phyloP scores from a whole-genome alignment of 345 rosid genomes.

The Turritis glabra region DNA sequence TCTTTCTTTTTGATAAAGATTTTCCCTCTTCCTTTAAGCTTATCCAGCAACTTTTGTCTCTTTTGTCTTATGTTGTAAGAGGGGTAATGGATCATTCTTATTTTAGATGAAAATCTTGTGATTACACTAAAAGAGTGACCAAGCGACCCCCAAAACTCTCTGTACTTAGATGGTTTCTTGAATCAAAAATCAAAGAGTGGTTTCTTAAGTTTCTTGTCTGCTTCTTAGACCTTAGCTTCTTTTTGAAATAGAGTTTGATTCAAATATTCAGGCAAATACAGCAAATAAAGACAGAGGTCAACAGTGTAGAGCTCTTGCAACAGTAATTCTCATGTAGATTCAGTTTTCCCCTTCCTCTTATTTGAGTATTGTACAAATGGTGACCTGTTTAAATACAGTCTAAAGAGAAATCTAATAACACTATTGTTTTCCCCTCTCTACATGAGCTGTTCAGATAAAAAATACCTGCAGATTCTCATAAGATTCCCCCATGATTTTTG shows the following conservation, averaged over 20 bases:
- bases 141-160: neutral
- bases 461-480: conserved; percentile 32
- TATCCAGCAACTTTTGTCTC: conserved; percentile 20
- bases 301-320: conserved; percentile 24
- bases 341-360: neutral
- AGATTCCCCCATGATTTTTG: conserved; percentile 30
- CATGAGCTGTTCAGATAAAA: conserved; percentile 18
- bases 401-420: conserved; percentile 17
- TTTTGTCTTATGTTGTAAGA: conserved; percentile 30
- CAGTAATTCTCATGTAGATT: conserved; percentile 30
- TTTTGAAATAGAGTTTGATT: neutral
- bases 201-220: neutral
- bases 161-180: conserved; percentile 9
- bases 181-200: conserved; percentile 4
- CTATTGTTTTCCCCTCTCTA: conserved; percentile 19
- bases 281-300: conserved; percentile 3
- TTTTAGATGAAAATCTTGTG: conserved; percentile 23
- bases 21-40: conserved; percentile 19
- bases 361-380: conserved; percentile 2
- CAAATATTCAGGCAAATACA: conserved; percentile 13
- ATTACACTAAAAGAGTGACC: conserved; percentile 21
- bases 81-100: conserved; percentile 13
- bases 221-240: neutral
- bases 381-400: conserved; percentile 24
- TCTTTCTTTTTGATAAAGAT: conserved; percentile 28